Base-by-base conservation (phyloP, 371 early-diverging fungal species). In the Mucor piriformis region DNA sequence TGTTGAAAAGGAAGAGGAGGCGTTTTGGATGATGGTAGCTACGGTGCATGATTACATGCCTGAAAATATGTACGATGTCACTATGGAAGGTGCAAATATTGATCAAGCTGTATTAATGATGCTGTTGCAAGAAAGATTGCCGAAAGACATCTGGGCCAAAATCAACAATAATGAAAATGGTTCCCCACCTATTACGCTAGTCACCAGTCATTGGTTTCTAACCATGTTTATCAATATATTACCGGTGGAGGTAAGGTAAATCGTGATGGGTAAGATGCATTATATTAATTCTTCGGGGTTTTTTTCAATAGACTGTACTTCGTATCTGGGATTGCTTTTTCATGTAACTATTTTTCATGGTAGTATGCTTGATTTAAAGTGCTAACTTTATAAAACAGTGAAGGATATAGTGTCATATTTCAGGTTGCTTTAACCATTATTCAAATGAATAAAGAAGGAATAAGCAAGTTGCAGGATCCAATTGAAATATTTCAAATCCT, bases 271-370 rank as follows among this genome's bases (percentile, higher is more conserved):
- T 18, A n/a, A 18, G 2, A 1, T 4, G 10, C 6, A 10, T 10
- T 10, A 6, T 44, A 16, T 24, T 46, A 24, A 7, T 6, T 46
- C 11, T 24, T 10, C n/a, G n/a, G n/a, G n/a, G n/a, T 24, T 49
- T 3, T 16, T 49, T 15, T 49, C 5, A 16, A n/a, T 46, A 55
- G 81, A 87, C 90, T 11, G 86, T 87, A 20, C 76, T 92, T 1
- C 79, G 92, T 12, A 84, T 91, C 5, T 93, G 95, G 92, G 95
- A 93, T 82, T 82, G 83, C 42, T 88, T 92, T 57, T 87, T 88
- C 60, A 86, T 87, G 84, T 81, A 77, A 76, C 82, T 64, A 7
- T 1, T 3, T 15, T n/a, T 13, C 34, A n/a, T 20, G 23, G 6
- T 25, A 27, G 7, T n/a, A n/a, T 20, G 18, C 32, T 34, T 12